phyloP scores from a whole-genome alignment of 2,329 filamentous ascomycete species.

The Cadophora sp. region DNA sequence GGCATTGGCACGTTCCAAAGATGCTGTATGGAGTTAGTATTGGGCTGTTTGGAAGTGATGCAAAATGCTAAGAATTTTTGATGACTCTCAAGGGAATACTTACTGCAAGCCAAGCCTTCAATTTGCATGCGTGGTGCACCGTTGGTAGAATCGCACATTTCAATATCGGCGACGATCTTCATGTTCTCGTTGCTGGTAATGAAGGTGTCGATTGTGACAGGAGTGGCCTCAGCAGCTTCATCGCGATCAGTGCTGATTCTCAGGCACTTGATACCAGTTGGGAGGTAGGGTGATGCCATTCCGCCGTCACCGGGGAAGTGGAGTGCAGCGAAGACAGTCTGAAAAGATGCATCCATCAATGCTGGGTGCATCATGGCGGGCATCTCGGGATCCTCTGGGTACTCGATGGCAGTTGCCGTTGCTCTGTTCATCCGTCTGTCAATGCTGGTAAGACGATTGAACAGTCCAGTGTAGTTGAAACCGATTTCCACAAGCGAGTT shows the following conservation, averaged over 20 bases:
- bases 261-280: slow-evolving; percentile 25
- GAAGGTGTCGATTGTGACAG: slow-evolving; percentile 23
- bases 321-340: slow-evolving; percentile 51
- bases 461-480: slow-evolving; percentile 24
- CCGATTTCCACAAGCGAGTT: slow-evolving; percentile 23
- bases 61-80: not conserved
- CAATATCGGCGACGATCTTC: slow-evolving; percentile 25
- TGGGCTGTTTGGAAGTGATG: not conserved
- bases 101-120: slow-evolving; percentile 23
- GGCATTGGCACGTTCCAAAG: slow-evolving; percentile 22
- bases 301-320: slow-evolving; percentile 24
- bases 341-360: slow-evolving; percentile 62
- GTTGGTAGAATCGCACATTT: slow-evolving; percentile 21
- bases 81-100: not conserved
- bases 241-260: slow-evolving; percentile 26
- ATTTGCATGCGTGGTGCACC: slow-evolving; percentile 23
- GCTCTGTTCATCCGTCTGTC: slow-evolving; percentile 39
- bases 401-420: slow-evolving; percentile 42
- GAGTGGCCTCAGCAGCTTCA: slow-evolving; percentile 19
- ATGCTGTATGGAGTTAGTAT: not conserved
- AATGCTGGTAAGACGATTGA: slow-evolving; percentile 22
- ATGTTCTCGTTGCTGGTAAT: slow-evolving; percentile 26
- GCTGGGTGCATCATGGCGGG: slow-evolving; percentile 52
- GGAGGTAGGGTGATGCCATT: slow-evolving; percentile 23
- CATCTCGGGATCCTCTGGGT: slow-evolving; percentile 26